Evolutionary conservation across 2,329 filamentous ascomycete genomes (phyloP), one percentile per base, ranked within the genome.

Genomic region (Ophiostoma sp.): DNA sequence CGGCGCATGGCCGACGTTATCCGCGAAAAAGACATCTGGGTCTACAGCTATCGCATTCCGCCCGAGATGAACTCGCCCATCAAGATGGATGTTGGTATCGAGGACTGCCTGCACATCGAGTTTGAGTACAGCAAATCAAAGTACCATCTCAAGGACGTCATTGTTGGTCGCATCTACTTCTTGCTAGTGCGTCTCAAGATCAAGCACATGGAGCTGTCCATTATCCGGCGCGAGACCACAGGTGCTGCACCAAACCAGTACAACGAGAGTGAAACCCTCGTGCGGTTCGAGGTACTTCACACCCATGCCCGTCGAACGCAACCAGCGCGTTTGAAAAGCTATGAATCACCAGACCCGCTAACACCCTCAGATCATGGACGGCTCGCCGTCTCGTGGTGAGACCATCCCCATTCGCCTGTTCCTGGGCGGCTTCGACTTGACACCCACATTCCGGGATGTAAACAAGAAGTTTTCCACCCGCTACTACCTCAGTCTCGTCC

Each of bases 71-170:
- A 98, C 83, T 93, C 88, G 80, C 93, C 91, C 74, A 99, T 99
- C 84, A 99, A 99, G 86, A 99, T 99, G 95, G 95, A 99, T 77
- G 95, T 99, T 70, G 95, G 95, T 69, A 99, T 99, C 76, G 95
- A 99, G 81, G 96, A 99, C 81, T 99, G 95, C 78, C 83, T 99
- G 74, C 95, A 99, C 81, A 99, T 99, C 74, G 95, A 99, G 79
- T 99, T 99, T 75, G 95, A 99, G 80, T 99, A 99, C 82, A 96
- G 91, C 80, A 99, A 99, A 84, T 95, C 89, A 78, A 98, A 98
- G 81, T 99, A 99, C 80, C 95, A 99, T 76, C 86, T 99, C 70
- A 99, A 99, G 81, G 95, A 99, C 78, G 95, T 99, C 72, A 99
- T 99, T 73, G 95, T 99, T 68, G 95, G 95, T 69, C 87, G 96